Evolutionary conservation across 1,284 basidiomycete genomes (phyloP), one percentile per base, ranked within the genome.

Genomic region (Pseudozyma sp.): DNA sequence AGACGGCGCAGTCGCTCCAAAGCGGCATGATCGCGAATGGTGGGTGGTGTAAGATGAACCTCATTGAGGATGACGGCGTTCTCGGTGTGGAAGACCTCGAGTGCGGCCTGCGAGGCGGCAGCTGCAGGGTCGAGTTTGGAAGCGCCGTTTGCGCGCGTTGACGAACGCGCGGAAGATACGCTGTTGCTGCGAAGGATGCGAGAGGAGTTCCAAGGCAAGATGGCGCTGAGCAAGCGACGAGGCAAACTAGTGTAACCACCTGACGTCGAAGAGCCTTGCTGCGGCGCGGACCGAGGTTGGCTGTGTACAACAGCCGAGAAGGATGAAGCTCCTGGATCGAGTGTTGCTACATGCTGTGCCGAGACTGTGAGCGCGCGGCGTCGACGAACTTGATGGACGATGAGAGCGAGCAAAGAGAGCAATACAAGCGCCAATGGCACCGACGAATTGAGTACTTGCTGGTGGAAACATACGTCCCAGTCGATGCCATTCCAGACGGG

Each of bases 11-110:
- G 47, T 4, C 39, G 54, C 35, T 70, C 45, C 1, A 45, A 39
- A 31, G 47, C 45, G 9, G 58, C 54, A 0, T 39, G 50, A 6
- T 63, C 52, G 35, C 59, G 57, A 5, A 34, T 45, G 40, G 73
- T 63, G 34, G 70, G 57, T 11, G 77, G 80, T 10, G 78, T 80
- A 19, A 70, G 55, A 38, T 82, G 78, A 5, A 83, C 82, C 50
- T 82, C 81, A 60, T 84, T 82, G 42, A 85, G 64, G 42, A 85
- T 76, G 54, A 84, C 80, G 25, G 80, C 80, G 44, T 85, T 85
- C 52, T 85, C 83, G 25, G 80, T 78, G 53, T 71, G 78, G 47
- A 81, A 83, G 43, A 85, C 82, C 19, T 71, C 63, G 43, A 71
- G 59, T 3, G 78, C 72, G 18, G 80, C 80, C 31, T 72, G 65